phyloP scores from a whole-genome alignment of 257 asterid genomes.

The Striga asiatica region DNA sequence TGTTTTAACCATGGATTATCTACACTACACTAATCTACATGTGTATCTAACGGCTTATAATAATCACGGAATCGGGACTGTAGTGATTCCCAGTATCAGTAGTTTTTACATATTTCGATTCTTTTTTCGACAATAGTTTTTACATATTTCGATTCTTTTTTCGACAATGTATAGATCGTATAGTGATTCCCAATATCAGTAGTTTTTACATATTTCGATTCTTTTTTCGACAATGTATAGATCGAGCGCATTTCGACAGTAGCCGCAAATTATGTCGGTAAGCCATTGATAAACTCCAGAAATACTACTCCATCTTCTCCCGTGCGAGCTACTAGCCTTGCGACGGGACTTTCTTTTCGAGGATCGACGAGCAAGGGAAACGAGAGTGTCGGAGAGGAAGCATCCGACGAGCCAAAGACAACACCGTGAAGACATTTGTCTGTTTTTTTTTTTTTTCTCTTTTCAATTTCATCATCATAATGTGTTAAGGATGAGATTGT shows the following conservation, averaged over 20 bases:
- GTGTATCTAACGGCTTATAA: too few species aligned
- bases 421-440: background rate
- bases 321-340: background rate
- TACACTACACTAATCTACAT: too few species aligned
- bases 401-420: background rate
- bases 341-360: background rate
- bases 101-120: background rate
- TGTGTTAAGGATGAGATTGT: background rate
- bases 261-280: conserved; percentile 18
- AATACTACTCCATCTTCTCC: background rate
- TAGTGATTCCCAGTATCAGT: too few species aligned
- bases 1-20: too few species aligned
- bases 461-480: too few species aligned
- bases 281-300: conserved; percentile 10
- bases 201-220: background rate
- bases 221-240: conserved; percentile 3
- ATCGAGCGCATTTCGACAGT: conserved; percentile 19
- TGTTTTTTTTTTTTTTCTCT: too few species aligned
- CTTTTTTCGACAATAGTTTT: background rate
- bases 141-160: background rate
- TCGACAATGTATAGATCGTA: conserved; percentile 15
- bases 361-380: background rate
- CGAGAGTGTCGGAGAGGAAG: background rate
- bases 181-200: too few species aligned
- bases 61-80: too few species aligned